These are phyloP conservation scores for Pharus latifolius DNA, from an alignment of 176 grass and related monocot genomes.

Conservation along the genomic window DNA sequence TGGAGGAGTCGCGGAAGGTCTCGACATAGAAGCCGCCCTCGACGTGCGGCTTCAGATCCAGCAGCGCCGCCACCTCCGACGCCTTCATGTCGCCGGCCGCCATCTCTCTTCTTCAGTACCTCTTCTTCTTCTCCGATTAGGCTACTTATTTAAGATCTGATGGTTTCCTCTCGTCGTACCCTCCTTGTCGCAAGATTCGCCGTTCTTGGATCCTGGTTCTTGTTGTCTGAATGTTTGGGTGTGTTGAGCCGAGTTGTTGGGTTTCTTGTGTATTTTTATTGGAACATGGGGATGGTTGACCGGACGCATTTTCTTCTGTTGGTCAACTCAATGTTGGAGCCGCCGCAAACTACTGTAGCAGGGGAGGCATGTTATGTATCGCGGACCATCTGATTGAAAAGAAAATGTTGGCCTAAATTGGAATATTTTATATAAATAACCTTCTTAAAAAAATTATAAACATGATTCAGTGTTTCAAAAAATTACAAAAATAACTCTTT, in stretches of 20 bases:
- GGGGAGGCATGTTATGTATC: too few relatives aligned
- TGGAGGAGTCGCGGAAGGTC: slow-evolving; percentile 80
- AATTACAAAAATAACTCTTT: too few relatives aligned
- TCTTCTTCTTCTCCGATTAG: not conserved
- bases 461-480: too few relatives aligned
- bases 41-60: slow-evolving; percentile 86
- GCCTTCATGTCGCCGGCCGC: slow-evolving; percentile 44
- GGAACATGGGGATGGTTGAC: not conserved
- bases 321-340: not conserved
- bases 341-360: too few relatives aligned
- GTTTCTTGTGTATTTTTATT: not conserved
- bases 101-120: slow-evolving; percentile 2
- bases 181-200: not conserved
- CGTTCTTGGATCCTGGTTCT: not conserved
- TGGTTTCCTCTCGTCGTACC: not conserved
- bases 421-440: too few relatives aligned
- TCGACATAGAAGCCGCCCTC: slow-evolving; percentile 80
- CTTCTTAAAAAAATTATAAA: too few relatives aligned
- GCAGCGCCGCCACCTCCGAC: slow-evolving; percentile 51
- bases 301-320: not conserved
- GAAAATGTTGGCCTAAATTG: too few relatives aligned
- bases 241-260: not conserved
- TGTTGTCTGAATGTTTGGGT: not conserved
- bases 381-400: too few relatives aligned
- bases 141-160: too few relatives aligned